Base-by-base conservation (phyloP, 768 basidiomycete genomes). In the Guyanaporus albipodus region DNA sequence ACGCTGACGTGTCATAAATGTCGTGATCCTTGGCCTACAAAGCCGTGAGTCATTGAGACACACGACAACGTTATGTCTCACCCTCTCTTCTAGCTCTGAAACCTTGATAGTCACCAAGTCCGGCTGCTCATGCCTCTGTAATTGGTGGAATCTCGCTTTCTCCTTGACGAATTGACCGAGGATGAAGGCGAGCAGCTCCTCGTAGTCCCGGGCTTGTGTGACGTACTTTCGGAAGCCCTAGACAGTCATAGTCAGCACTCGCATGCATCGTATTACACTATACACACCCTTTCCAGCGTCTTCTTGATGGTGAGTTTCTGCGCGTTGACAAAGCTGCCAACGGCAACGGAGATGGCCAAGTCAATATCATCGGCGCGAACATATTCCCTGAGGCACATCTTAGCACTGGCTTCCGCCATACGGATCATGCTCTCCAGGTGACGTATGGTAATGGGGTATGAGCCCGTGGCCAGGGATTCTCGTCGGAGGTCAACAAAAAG, bases 301-400 rank as follows among this genome's bases (percentile, higher is more conserved):
- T 92, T 96, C 77, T 97, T 97, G 73, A 98, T 95, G 48, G 89
- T 91, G 79, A 93, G 85, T 75, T 99, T 99, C 67, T 99, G 96
- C 22, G 96, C 88, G 55, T 70, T 94, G 48, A 99, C 91, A 66
- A 99, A 99, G 70, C 90, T 93, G 42, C 85, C 85, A 23, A 99
- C 83, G 4, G 91, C 89, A 38, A 97, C 94, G 58, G 91, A 91
- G 52, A 99, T 98, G 2, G 96, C 95, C 42, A 98, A 72, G 66
- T 99, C 93, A 57, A 99, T 92, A 63, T 99, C 96, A 65, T 98
- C 96, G 31, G 85, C 75, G 37, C 96, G 80, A 26, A 98, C 96
- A 60, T 91, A 97, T 68, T 98, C 95, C 43, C 96, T 78, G 52
- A 99, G 72, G 39, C 94, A 84, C 96, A 99, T 98, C 75, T 95